phyloP scores from a whole-genome alignment of 2,329 filamentous ascomycete genomes.

The Sporothrix mexicana region DNA sequence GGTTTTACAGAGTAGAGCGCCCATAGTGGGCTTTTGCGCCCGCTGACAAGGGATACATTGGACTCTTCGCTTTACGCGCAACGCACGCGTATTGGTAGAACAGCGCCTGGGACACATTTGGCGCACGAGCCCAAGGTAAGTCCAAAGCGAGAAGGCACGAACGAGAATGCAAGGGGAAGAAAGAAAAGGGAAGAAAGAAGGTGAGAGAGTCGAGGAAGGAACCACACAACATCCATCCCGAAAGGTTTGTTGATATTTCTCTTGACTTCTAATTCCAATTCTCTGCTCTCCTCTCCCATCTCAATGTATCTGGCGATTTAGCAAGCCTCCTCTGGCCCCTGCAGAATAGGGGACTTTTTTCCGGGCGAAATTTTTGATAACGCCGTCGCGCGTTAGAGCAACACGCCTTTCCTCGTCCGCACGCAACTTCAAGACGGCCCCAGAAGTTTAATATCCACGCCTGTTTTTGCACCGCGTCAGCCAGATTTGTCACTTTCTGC shows the following conservation, averaged over 20 bases:
- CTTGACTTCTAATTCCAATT: not conserved
- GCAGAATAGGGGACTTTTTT: slow-evolving; percentile 23
- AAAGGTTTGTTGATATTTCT: no score
- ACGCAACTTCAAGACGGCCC: slow-evolving; percentile 10
- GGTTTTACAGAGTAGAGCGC: slow-evolving; percentile 22
- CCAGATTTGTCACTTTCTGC: slow-evolving; percentile 1
- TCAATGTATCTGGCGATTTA: not conserved
- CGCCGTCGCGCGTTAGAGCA: slow-evolving; percentile 30
- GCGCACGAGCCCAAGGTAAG: slow-evolving; percentile 6
- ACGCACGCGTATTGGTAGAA: slow-evolving; percentile 24
- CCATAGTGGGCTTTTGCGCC: slow-evolving; percentile 10
- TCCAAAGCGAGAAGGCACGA: slow-evolving; percentile 15
- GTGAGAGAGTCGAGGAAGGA: not conserved
- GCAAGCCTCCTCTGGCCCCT: slow-evolving; percentile 8
- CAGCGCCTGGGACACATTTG: slow-evolving; percentile 14
- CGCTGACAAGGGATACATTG: slow-evolving; percentile 4
- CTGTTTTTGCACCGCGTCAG: slow-evolving; percentile 21
- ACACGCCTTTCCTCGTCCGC: slow-evolving; percentile 28
- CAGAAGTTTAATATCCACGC: slow-evolving; percentile 8
- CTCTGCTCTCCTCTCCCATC: not conserved
- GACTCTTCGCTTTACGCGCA: not conserved
- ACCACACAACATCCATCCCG: not conserved
- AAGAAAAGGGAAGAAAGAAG: not conserved
- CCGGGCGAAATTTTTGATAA: slow-evolving; percentile 30
- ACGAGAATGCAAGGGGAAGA: not conserved